Evolutionary conservation across 2,329 filamentous ascomycete genomes (phyloP).

Genomic region (Aspergillus tamarii): DNA sequence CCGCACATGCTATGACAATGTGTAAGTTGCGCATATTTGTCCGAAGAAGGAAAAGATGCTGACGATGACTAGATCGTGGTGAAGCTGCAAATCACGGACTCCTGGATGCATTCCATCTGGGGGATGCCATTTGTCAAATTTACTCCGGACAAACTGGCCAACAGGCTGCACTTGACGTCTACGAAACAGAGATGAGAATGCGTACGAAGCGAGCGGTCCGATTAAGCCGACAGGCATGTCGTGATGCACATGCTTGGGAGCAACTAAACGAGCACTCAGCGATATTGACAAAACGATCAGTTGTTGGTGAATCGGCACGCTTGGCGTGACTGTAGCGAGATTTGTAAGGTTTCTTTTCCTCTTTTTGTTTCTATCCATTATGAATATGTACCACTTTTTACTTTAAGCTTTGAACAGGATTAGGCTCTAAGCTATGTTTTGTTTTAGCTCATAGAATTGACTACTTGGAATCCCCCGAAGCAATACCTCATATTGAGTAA

Average conservation of each 20-base stretch:
- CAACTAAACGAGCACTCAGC: conserved; percentile 32
- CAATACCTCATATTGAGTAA: not conserved
- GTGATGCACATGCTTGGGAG: conserved; percentile 39
- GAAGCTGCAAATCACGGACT: conserved; percentile 40
- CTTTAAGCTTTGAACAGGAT: not conserved
- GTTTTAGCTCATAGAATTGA: not conserved
- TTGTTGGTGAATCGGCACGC: not conserved
- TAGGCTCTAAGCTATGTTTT: not conserved
- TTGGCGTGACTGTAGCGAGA: not conserved
- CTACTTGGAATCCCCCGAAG: not conserved
- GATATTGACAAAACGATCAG: conserved; percentile 30
- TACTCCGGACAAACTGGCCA: conserved; percentile 10
- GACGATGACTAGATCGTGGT: conserved; percentile 27
- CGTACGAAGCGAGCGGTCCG: conserved; percentile 35
- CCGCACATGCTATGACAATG: conserved; percentile 39
- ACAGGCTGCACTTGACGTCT: conserved; percentile 26
- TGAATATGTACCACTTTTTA: not conserved
- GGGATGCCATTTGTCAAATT: conserved; percentile 21
- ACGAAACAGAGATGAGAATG: conserved; percentile 36
- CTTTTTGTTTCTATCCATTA: not conserved
- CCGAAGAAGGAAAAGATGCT: not conserved
- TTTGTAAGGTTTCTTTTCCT: not conserved
- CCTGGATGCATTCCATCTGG: conserved; percentile 28
- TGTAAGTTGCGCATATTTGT: conserved; percentile 22
- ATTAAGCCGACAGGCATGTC: conserved; percentile 38